These are phyloP conservation scores for Pythium coloratum DNA, from an alignment of 352 stramenopile species.

Conservation along the genomic window DNA sequence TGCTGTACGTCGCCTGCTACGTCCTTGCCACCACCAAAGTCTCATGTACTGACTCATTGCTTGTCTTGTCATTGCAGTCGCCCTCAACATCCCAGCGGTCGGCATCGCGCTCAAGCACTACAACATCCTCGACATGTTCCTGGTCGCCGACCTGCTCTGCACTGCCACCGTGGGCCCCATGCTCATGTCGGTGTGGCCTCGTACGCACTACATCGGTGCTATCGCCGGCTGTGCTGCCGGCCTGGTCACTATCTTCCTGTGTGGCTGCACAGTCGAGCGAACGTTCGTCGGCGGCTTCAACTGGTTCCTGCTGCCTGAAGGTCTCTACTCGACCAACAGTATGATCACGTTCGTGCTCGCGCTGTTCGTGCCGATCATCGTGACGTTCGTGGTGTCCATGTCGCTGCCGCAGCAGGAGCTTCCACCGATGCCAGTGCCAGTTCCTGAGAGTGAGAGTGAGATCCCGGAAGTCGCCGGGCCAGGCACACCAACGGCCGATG, in stretches of 20 bases:
- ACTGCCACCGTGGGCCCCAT: constrained; percentile 70
- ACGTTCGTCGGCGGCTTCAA: constrained; percentile 72
- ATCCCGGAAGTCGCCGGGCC: neutral
- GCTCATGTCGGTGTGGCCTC: constrained; percentile 59
- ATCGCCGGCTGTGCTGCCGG: constrained; percentile 51
- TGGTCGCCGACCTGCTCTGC: constrained; percentile 77
- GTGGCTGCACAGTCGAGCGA: constrained; percentile 49
- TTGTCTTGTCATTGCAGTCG: constrained; percentile 30
- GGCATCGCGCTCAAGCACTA: constrained; percentile 65
- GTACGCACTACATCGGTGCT: constrained; percentile 37
- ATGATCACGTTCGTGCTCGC: constrained; percentile 82
- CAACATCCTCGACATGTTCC: constrained; percentile 67
- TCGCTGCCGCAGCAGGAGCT: constrained; percentile 25
- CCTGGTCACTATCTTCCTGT: constrained; percentile 69
- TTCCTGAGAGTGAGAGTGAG: neutral
- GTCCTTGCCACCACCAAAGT: neutral
- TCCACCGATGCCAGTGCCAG: constrained; percentile 1
- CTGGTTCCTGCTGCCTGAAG: constrained; percentile 72
- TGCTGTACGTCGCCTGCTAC: constrained; percentile 26
- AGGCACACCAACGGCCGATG: neutral
- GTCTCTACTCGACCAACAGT: constrained; percentile 70
- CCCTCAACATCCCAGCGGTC: constrained; percentile 65
- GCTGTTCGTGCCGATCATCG: constrained; percentile 53
- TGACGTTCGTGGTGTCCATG: constrained; percentile 60
- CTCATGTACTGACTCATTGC: neutral